These are phyloP conservation scores for Lagenidium sp. DNA, from an alignment of 352 stramenopile genomes.

Conservation along the genomic window DNA sequence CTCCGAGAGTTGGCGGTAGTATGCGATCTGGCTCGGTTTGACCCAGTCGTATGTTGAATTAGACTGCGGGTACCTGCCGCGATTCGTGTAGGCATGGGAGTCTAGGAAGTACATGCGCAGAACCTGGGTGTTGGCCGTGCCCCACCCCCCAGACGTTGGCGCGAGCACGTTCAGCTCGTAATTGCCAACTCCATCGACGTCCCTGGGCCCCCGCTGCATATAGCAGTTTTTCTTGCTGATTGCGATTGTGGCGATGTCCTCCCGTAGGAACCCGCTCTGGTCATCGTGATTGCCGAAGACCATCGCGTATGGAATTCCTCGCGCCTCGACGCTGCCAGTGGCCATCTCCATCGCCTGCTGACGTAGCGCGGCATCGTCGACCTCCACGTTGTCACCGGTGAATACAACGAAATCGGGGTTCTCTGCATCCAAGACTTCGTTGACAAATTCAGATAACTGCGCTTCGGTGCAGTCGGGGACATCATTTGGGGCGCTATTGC, in stretches of 20 bases:
- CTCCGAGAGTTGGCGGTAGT: constrained; percentile 8
- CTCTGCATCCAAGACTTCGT: constrained; percentile 45
- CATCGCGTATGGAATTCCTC: constrained; percentile 40
- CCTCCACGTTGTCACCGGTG: constrained; percentile 52
- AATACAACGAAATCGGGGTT: constrained; percentile 62
- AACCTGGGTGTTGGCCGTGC: no score
- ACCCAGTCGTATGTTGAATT: constrained; percentile 14
- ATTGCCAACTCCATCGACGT: no score
- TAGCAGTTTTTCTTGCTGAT: no score
- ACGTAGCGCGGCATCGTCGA: constrained; percentile 12
- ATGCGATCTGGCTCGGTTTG: constrained; percentile 13
- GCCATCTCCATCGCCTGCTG: constrained; percentile 25
- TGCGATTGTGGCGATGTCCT: constrained; percentile 29
- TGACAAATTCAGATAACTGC: constrained; percentile 36
- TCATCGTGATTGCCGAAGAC: constrained; percentile 67
- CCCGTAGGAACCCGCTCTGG: constrained; percentile 24
- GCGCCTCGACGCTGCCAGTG: constrained; percentile 21
- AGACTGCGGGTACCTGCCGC: no score
- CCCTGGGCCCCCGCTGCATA: no score
- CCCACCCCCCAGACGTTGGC: no score
- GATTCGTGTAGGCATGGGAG: no score
- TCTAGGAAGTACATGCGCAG: no score
- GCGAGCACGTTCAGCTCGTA: no score
- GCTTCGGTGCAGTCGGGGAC: constrained; percentile 27
- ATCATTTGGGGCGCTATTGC: constrained; percentile 7